Conservation (phyloP, 169 alveolate genomes). For the Eimeria sp. region DNA sequence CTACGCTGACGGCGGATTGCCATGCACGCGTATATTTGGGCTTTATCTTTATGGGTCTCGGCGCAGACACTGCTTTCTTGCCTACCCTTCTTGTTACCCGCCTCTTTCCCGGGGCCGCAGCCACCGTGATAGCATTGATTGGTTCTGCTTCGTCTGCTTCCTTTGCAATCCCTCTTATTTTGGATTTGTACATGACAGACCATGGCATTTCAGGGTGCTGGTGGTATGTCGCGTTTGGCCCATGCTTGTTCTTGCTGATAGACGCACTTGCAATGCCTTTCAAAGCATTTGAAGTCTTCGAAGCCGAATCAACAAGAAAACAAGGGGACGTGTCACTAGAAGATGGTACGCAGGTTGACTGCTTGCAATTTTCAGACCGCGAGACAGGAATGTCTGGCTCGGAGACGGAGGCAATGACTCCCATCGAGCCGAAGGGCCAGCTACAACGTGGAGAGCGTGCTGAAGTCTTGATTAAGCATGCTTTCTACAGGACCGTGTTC, state of each 20-base stretch:
- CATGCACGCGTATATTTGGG: constrained; percentile 13
- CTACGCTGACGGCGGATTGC: constrained; percentile 14
- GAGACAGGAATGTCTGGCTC: neutral
- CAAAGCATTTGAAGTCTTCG: constrained; percentile 3
- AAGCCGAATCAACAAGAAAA: neutral
- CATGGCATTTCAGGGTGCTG: constrained; percentile 49
- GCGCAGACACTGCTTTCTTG: constrained; percentile 77
- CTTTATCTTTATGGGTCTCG: constrained; percentile 76
- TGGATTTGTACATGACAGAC: neutral
- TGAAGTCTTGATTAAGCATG: neutral
- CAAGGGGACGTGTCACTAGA: neutral
- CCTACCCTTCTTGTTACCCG: constrained; percentile 76
- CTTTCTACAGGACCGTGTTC: constrained; percentile 16
- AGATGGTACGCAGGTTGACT: neutral
- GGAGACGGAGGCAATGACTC: neutral
- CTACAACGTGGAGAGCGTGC: neutral
- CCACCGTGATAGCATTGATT: constrained; percentile 56
- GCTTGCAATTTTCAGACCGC: neutral
- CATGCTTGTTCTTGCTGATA: constrained; percentile 23
- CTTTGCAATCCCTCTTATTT: constrained; percentile 79
- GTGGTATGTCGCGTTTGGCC: constrained; percentile 61
- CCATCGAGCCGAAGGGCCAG: neutral
- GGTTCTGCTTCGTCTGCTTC: constrained; percentile 83
- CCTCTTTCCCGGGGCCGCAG: constrained; percentile 78
- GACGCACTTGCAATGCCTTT: constrained; percentile 51